Base-by-base conservation (phyloP, 2,329 filamentous ascomycete species). In the Ophiostoma populinum region DNA sequence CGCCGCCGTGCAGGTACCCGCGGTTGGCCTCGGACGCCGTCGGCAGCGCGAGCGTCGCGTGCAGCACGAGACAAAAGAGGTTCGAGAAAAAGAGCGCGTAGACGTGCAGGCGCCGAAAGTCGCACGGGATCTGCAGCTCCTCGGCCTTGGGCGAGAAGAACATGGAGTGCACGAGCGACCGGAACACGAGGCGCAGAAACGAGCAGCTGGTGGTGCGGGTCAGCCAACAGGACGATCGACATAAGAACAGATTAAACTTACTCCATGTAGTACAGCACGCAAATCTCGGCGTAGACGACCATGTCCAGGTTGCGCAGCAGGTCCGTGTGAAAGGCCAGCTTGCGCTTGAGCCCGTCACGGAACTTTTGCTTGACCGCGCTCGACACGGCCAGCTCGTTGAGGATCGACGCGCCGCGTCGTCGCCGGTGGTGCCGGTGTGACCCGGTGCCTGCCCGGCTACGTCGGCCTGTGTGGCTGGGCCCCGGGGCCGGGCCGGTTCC, bases 211-310 rank as follows among this genome's bases (percentile, higher is more conserved):
- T n/a, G n/a, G 43, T 21, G 6, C 5, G 18, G 11, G 17, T 28
- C 7, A 31, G 34, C 17, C 10, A 13, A 24, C 7, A 8, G 11
- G 17, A 15, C 9, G 21, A 19, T 16, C 21, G 22, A 16, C 43
- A 37, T 30, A 42, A 21, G 35, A 24, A 16, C 8, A 6, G 50
- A 65, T 37, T 59, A 79, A 6, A 50, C 65, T 37, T 59, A 79
- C 74, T 80, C 75, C 66, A 79, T 71, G 51, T 78, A 79, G 50
- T 80, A 80, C 45, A 79, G 46, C 28, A 66, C 62, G 47, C 69
- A 74, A 38, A 79, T 57, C 56, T 79, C 71, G 26, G 65, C 67
- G 50, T 73, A 75, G 32, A 76, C 65, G 30, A 77, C 48, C 46
- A 67, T 63, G 55, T 80, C 74, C 39, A 79, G 56, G 41, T 63